A percentile compares a stretch with the other conserved stretches of the same genome.
phyloP scores from a whole-genome alignment of 2,329 filamentous ascomycete genomes.

The Fusarium neocosmosporiellum region DNA sequence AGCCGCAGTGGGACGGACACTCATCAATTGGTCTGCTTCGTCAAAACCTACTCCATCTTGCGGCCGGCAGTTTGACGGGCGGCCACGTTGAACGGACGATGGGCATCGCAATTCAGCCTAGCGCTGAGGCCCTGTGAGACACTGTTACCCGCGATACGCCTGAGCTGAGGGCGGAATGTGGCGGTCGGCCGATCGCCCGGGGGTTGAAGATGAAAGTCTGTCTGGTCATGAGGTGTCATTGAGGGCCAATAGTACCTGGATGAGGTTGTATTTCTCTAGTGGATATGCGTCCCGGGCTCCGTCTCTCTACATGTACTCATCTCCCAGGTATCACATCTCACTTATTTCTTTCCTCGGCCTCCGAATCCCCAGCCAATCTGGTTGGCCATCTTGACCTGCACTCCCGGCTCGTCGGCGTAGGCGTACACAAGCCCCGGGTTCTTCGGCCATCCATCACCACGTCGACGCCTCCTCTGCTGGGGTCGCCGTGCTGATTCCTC shows the following conservation, averaged over 20 bases:
- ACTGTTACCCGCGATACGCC: background rate
- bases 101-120: background rate
- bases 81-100: background rate
- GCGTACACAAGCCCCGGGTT: slow-evolving; percentile 62
- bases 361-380: slow-evolving; percentile 45
- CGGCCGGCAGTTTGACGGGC: background rate
- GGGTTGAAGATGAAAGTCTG: background rate
- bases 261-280: background rate
- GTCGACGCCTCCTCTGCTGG: slow-evolving; percentile 61
- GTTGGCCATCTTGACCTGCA: slow-evolving; percentile 56
- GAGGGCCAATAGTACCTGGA: background rate
- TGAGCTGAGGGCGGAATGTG: slow-evolving; percentile 1
- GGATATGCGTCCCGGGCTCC: background rate
- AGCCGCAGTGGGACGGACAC: background rate
- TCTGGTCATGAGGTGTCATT: background rate
- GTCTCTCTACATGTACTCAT: background rate
- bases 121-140: background rate
- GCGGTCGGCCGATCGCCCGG: slow-evolving; percentile 13
- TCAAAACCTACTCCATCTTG: background rate
- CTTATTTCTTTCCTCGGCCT: slow-evolving; percentile 5
- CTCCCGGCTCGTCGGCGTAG: slow-evolving; percentile 62
- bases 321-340: background rate
- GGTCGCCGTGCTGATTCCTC: slow-evolving; percentile 39
- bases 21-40: background rate
- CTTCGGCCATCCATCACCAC: slow-evolving; percentile 59